Evolutionary conservation across 2,329 filamentous ascomycete genomes (phyloP).

Genomic region (Tothia fuscella): DNA sequence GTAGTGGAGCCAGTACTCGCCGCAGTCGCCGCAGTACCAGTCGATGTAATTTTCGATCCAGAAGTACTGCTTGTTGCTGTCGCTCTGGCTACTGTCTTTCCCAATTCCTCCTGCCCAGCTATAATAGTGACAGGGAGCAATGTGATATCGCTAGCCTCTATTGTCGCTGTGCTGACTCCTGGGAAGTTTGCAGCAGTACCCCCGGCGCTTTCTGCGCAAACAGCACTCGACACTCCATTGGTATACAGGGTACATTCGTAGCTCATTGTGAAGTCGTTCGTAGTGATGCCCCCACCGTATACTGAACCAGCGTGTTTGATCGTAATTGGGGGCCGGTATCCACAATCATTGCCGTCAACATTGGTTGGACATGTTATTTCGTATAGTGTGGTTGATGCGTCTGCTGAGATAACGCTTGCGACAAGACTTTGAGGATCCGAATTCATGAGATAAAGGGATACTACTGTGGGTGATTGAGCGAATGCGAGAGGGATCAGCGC

Average conservation of each 20-base stretch:
- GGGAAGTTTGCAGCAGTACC: slow-evolving; percentile 19
- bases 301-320: slow-evolving; percentile 12
- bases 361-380: slow-evolving; percentile 8
- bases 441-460: slow-evolving; percentile 7
- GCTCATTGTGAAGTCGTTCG: slow-evolving; percentile 15
- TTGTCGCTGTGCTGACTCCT: slow-evolving; percentile 15
- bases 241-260: slow-evolving; percentile 14
- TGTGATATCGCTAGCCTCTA: slow-evolving; percentile 7
- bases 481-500: background rate
- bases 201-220: slow-evolving; percentile 17
- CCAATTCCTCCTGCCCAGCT: slow-evolving; percentile 13
- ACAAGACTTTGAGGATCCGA: slow-evolving; percentile 9
- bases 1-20: background rate
- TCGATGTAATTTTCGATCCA: background rate
- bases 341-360: slow-evolving; percentile 10
- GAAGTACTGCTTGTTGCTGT: slow-evolving; percentile 6
- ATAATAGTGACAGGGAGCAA: slow-evolving; percentile 12
- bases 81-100: slow-evolving; percentile 12
- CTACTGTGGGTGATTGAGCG: slow-evolving; percentile 1
- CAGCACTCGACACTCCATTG: slow-evolving; percentile 10
- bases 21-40: background rate
- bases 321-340: slow-evolving; percentile 11
- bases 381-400: slow-evolving; percentile 8
- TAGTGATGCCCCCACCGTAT: slow-evolving; percentile 3
- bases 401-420: slow-evolving; percentile 9